A percentile compares a stretch with the other conserved stretches of the same genome.
Conservation (phyloP, 129 eudicot genomes). For the Logfia minima region DNA sequence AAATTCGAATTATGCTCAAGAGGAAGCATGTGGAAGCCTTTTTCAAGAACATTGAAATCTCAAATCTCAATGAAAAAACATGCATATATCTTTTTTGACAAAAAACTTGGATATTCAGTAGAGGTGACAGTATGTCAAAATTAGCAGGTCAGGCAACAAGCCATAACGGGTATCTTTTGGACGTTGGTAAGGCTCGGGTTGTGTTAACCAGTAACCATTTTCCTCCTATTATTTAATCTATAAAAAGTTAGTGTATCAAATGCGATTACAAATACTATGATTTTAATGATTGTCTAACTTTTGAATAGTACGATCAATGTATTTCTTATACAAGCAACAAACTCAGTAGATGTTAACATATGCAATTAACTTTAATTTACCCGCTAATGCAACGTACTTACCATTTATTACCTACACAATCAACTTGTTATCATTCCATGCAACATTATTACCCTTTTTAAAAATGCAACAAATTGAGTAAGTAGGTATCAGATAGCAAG, state of each 20-base stretch:
- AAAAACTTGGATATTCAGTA: not conserved
- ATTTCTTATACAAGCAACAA: not conserved
- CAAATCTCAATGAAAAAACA: not conserved
- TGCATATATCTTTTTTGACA: not conserved
- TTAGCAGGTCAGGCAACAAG: not conserved
- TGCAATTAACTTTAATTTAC: not conserved
- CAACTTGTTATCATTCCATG: not conserved
- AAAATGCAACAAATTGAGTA: not conserved
- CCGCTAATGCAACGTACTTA: not conserved
- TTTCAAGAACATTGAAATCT: not conserved
- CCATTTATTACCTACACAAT: not conserved
- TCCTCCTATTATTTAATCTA: not conserved
- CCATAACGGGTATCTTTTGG: no score
- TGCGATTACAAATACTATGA: not conserved
- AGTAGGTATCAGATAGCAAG: not conserved
- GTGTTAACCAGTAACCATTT: not conserved
- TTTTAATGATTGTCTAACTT: not conserved
- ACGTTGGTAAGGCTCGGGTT: no score
- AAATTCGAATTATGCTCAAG: not conserved
- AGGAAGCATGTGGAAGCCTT: constrained; percentile 8
- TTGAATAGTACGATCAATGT: not conserved
- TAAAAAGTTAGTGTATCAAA: not conserved
- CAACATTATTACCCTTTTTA: not conserved
- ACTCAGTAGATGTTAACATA: not conserved
- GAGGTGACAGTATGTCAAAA: not conserved